These are phyloP conservation scores for Bassia scoparia DNA, from an alignment of 148 eudicot genomes.

Conservation along the genomic window DNA sequence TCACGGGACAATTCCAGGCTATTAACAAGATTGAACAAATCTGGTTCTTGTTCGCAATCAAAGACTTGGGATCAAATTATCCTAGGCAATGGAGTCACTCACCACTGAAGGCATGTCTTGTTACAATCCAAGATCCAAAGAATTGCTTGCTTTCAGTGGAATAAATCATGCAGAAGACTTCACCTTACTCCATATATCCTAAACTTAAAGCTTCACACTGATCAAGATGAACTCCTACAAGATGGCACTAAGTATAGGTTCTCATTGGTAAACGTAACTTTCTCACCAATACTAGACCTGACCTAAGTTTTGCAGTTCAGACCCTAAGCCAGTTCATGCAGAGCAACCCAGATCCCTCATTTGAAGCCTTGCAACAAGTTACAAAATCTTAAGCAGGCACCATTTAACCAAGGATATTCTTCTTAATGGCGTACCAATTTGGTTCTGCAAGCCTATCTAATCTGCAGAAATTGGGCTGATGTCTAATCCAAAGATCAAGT, in stretches of 20 bases:
- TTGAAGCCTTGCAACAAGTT: background rate
- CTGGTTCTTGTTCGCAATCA: background rate
- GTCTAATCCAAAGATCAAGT: background rate
- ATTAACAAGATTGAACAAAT: too few relatives aligned
- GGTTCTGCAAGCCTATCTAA: background rate
- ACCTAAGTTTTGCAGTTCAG: background rate
- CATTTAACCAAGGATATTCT: background rate
- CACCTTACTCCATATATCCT: background rate
- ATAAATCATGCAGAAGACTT: background rate
- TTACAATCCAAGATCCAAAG: background rate
- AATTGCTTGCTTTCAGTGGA: background rate
- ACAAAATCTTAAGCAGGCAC: background rate
- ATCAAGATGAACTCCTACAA: background rate
- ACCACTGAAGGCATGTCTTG: background rate
- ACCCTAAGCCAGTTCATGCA: background rate
- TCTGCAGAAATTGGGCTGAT: background rate
- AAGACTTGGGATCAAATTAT: background rate
- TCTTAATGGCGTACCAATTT: background rate
- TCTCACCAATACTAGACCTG: background rate
- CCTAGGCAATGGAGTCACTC: background rate
- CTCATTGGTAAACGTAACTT: background rate
- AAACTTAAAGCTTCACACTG: background rate
- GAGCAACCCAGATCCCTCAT: background rate
- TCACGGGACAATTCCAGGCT: background rate
- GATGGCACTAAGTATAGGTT: background rate